A percentile compares a stretch with the other conserved stretches of the same genome.
phyloP scores from a whole-genome alignment of 164 flowering plant genomes.

The Vitis vinifera region ASM3070453v1 NC_081808.1:15164001-15164500 shows the following conservation, averaged over 20 bases:
- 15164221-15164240: too few species aligned
- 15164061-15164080: neutral
- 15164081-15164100: constrained; percentile 70
- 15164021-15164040: neutral
- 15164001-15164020: constrained; percentile 62
- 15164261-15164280: too few species aligned
- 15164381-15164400: neutral
- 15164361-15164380: neutral
- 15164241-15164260: too few species aligned
- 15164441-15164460: too few species aligned
- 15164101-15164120: constrained; percentile 48
- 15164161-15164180: constrained; percentile 65
- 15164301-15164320: too few species aligned
- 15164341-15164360: too few species aligned
- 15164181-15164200: constrained; percentile 53
- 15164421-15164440: too few species aligned
- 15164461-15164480: too few species aligned
- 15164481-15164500: too few species aligned
- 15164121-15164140: constrained; percentile 31
- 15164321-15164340: too few species aligned
- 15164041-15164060: neutral
- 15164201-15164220: constrained; percentile 2
- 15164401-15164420: too few species aligned
- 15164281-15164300: too few species aligned
- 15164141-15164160: constrained; percentile 65